Percentiles rank a stretch among this genome's conserved stretches.
Conservation (phyloP, 2,329 filamentous ascomycete species). For the Macroventuria anomochaeta region DNA sequence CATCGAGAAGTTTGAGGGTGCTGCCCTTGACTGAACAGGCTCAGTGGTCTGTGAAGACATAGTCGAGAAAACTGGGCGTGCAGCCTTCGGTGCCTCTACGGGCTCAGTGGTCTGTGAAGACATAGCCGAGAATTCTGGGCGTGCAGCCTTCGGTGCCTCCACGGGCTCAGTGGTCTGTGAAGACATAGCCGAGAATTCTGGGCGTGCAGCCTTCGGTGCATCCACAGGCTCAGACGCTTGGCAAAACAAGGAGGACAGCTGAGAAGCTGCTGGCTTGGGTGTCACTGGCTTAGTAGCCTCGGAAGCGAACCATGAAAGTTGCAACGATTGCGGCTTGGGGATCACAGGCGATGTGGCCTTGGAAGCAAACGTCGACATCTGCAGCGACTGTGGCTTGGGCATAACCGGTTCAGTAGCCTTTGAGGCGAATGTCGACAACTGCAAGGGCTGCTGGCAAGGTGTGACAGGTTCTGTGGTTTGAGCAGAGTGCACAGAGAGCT, state of each 20-base stretch:
- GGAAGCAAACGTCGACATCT: slow-evolving; percentile 32
- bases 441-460: slow-evolving; percentile 21
- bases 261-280: slow-evolving; percentile 6
- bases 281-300: slow-evolving; percentile 34
- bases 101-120: slow-evolving; percentile 31
- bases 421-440: slow-evolving; percentile 28
- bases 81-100: slow-evolving; percentile 19
- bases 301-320: slow-evolving; percentile 29
- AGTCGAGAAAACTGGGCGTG: slow-evolving; percentile 24
- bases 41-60: slow-evolving; percentile 29
- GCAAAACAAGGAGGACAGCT: slow-evolving; percentile 22
- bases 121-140: slow-evolving; percentile 26
- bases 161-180: slow-evolving; percentile 31
- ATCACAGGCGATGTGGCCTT: slow-evolving; percentile 35
- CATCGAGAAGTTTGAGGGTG: slow-evolving; percentile 25
- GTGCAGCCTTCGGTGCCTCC: slow-evolving; percentile 17
- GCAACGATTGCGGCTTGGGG: slow-evolving; percentile 14
- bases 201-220: slow-evolving; percentile 16
- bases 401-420: slow-evolving; percentile 27
- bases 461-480: slow-evolving; percentile 29
- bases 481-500: slow-evolving; percentile 23
- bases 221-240: slow-evolving; percentile 36
- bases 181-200: slow-evolving; percentile 28
- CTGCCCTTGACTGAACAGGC: slow-evolving; percentile 27
- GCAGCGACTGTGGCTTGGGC: slow-evolving; percentile 21